phyloP scores from a whole-genome alignment of 2,329 filamentous ascomycete species.

The Emergomyces africanus region DNA sequence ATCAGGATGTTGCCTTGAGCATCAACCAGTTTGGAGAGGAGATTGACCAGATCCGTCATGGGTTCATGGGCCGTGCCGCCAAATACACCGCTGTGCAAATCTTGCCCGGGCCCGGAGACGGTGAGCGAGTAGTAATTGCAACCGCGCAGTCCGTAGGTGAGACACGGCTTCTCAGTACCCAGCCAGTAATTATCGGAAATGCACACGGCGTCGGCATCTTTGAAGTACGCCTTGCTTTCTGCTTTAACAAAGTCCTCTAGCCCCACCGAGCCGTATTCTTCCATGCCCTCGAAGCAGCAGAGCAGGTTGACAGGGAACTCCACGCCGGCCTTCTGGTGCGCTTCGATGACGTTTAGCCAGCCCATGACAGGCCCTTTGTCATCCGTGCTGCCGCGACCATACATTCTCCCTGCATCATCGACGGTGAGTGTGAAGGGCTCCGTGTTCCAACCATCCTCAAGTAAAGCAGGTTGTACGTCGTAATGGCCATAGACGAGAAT shows the following conservation, averaged over 20 bases:
- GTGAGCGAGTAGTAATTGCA: slow-evolving; percentile 97
- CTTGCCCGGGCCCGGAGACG: slow-evolving; percentile 79
- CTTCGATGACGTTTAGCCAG: slow-evolving; percentile 97
- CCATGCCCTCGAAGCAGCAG: slow-evolving; percentile 99
- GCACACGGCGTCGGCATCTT: slow-evolving; percentile 89
- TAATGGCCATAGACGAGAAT: slow-evolving; percentile 98
- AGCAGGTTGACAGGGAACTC: slow-evolving; percentile 96
- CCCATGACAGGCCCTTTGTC: slow-evolving; percentile 96
- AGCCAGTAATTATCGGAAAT: slow-evolving; percentile 99
- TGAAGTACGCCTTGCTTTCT: slow-evolving; percentile 90
- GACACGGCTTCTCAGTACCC: slow-evolving; percentile 92
- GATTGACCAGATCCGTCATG: slow-evolving; percentile 84
- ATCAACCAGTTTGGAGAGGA: slow-evolving; percentile 77
- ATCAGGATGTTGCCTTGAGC: slow-evolving; percentile 86
- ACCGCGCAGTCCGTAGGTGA: slow-evolving; percentile 92
- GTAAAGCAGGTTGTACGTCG: slow-evolving; percentile 90
- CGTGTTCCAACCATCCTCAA: slow-evolving; percentile 89
- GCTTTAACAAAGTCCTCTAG: slow-evolving; percentile 86
- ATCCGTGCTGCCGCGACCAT: slow-evolving; percentile 86
- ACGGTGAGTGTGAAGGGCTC: slow-evolving; percentile 84
- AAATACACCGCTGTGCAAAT: slow-evolving; percentile 94
- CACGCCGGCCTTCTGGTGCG: slow-evolving; percentile 85
- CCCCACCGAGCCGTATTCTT: slow-evolving; percentile 95
- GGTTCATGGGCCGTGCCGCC: slow-evolving; percentile 94
- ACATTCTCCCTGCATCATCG: slow-evolving; percentile 90